These are phyloP conservation scores for Malassezia japonica DNA, from an alignment of 1,284 basidiomycete genomes.

Conservation along the genomic window DNA sequence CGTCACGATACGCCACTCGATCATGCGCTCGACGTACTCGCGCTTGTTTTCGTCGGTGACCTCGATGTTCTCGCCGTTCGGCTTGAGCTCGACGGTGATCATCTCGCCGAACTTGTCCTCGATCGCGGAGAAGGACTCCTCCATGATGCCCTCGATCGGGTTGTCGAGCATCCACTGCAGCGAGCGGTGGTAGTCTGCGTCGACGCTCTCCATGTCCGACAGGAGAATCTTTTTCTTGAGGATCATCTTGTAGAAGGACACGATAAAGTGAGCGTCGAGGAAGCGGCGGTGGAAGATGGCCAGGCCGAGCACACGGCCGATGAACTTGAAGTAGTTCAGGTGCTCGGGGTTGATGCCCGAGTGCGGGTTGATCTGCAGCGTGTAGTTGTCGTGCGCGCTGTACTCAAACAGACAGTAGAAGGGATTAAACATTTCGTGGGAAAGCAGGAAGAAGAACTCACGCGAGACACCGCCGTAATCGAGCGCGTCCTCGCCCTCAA, in stretches of 20 bases:
- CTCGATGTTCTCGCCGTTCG: slow-evolving; percentile 68
- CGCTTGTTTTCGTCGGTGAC: slow-evolving; percentile 98
- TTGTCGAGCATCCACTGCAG: slow-evolving; percentile 75
- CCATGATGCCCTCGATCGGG: slow-evolving; percentile 44
- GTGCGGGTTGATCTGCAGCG: slow-evolving; percentile 93
- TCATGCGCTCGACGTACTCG: slow-evolving; percentile 90
- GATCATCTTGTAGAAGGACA: slow-evolving; percentile 97
- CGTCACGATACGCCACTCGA: slow-evolving; percentile 82
- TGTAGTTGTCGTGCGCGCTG: slow-evolving; percentile 98
- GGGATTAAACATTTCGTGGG: slow-evolving; percentile 65
- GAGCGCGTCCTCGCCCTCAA: slow-evolving; percentile 94
- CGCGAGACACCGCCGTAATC: slow-evolving; percentile 97
- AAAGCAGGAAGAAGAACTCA: slow-evolving; percentile 99
- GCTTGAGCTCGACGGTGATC: slow-evolving; percentile 83
- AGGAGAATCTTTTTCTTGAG: slow-evolving; percentile 48
- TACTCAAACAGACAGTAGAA: slow-evolving; percentile 99
- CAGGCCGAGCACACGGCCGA: slow-evolving; percentile 82
- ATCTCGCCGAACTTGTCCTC: slow-evolving; percentile 97
- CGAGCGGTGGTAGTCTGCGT: slow-evolving; percentile 64
- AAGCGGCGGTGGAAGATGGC: slow-evolving; percentile 98
- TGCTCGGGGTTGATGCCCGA: slow-evolving; percentile 98
- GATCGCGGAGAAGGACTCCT: slow-evolving; percentile 53
- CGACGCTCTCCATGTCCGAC: slow-evolving; percentile 44
- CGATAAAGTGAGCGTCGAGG: slow-evolving; percentile 97
- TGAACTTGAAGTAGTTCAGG: slow-evolving; percentile 99